phyloP scores from a whole-genome alignment of 2,329 filamentous ascomycete genomes.

The Neonectria magnoliae region DNA sequence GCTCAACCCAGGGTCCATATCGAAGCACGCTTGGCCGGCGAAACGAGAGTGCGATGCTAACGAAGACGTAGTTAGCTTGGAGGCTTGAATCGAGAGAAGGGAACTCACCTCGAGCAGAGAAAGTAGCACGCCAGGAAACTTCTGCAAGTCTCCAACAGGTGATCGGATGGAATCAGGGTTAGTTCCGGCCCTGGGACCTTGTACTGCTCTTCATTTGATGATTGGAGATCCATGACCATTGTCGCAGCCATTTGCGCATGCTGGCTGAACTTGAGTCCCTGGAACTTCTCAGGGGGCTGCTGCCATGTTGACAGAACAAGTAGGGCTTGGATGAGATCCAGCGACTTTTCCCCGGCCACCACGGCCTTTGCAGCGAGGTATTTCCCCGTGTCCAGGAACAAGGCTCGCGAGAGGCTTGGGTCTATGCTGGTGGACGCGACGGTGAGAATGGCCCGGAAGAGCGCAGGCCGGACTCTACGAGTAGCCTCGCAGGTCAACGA shows the following conservation, averaged over 20 bases:
- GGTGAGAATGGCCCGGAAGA: constrained; percentile 22
- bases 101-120: constrained; percentile 19
- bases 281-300: constrained; percentile 25
- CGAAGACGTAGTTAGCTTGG: not conserved
- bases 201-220: constrained; percentile 25
- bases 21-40: constrained; percentile 15
- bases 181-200: not conserved
- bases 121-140: constrained; percentile 22
- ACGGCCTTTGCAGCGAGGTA: constrained; percentile 26
- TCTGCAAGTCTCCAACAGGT: constrained; percentile 7
- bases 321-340: constrained; percentile 28
- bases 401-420: constrained; percentile 12
- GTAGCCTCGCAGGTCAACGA: constrained; percentile 7
- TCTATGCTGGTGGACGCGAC: constrained; percentile 13
- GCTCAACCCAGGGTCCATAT: constrained; percentile 20
- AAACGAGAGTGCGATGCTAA: constrained; percentile 23
- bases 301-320: constrained; percentile 30
- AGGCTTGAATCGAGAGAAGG: not conserved
- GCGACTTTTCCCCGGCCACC: constrained; percentile 26
- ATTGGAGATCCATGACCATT: constrained; percentile 29
- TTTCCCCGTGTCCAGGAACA: constrained; percentile 27
- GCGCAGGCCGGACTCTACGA: constrained; percentile 9
- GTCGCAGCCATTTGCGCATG: constrained; percentile 29
- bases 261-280: constrained; percentile 30
- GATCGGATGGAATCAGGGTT: not conserved